Percentiles rank a stretch among this genome's conserved stretches.
Evolutionary conservation across 768 basidiomycete genomes (phyloP).

Genomic region (Leccinum arenicola): DNA sequence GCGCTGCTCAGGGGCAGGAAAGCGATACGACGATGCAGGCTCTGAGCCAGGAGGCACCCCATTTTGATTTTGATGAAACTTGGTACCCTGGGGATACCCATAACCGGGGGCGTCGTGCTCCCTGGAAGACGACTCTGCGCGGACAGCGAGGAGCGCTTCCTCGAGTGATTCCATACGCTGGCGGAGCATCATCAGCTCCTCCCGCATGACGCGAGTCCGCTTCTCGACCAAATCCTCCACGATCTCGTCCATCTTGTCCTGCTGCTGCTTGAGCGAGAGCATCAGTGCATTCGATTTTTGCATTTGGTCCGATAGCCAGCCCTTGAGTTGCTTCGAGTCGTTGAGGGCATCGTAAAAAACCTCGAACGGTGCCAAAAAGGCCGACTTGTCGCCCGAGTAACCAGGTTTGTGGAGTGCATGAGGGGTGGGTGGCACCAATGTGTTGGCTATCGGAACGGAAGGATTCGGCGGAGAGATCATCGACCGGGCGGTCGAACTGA

Average conservation of each 20-base stretch:
- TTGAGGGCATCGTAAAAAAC: conserved; percentile 81
- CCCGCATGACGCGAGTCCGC: conserved; percentile 52
- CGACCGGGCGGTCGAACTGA: conserved; percentile 28
- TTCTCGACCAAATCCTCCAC: conserved; percentile 63
- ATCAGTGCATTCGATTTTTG: conserved; percentile 58
- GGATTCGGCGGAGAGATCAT: conserved; percentile 53
- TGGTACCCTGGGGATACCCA: conserved; percentile 20
- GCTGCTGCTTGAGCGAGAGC: conserved; percentile 52
- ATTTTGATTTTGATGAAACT: conserved; percentile 42
- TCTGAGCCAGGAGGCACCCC: conserved; percentile 32
- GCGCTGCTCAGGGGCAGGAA: conserved; percentile 41
- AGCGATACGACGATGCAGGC: conserved; percentile 42
- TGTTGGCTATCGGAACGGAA: conserved; percentile 65
- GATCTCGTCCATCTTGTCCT: conserved; percentile 58
- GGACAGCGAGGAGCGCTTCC: conserved; percentile 35
- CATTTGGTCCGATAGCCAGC: conserved; percentile 73
- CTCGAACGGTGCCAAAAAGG: conserved; percentile 82
- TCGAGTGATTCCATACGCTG: conserved; percentile 71
- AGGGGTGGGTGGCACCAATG: conserved; percentile 67
- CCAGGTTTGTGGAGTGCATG: conserved; percentile 60
- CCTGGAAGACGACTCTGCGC: conserved; percentile 20
- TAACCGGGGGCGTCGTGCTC: conserved; percentile 14
- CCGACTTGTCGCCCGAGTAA: conserved; percentile 62
- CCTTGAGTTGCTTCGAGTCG: conserved; percentile 76
- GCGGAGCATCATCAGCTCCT: conserved; percentile 59